Conservation (phyloP, 179 eudicot genomes). For the Actinidia chinensis region DNA sequence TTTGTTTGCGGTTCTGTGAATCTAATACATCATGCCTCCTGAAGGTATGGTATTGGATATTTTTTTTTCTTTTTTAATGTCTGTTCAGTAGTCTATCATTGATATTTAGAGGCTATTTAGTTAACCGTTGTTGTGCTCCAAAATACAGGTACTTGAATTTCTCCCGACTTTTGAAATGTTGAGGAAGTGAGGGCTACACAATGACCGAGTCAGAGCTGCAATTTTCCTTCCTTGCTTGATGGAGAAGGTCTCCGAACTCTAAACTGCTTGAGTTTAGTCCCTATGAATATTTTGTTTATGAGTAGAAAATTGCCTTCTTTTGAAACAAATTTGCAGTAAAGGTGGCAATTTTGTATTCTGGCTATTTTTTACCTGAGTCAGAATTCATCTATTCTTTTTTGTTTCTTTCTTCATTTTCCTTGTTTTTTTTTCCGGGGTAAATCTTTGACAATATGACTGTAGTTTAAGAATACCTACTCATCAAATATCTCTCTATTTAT, state of each 20-base stretch:
- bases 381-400: not conserved
- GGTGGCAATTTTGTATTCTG: not conserved
- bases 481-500: no score
- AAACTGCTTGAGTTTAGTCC: not conserved
- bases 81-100: not conserved
- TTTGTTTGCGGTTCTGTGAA: constrained; percentile 90
- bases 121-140: not conserved
- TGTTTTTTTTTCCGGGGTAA: not conserved
- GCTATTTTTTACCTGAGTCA: not conserved
- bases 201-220: constrained; percentile 89
- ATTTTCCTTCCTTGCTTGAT: constrained; percentile 87
- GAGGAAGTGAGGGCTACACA: constrained; percentile 75
- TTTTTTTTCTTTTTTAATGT: not conserved
- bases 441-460: not conserved
- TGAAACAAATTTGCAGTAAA: not conserved
- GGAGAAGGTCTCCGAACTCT: constrained; percentile 61
- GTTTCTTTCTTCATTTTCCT: not conserved
- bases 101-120: not conserved
- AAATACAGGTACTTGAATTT: constrained; percentile 77
- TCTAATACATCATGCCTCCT: constrained; percentile 90
- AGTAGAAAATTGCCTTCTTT: no score
- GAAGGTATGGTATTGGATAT: constrained; percentile 49
- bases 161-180: constrained; percentile 85
- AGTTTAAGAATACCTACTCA: not conserved
- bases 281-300: no score